Evolutionary conservation across 768 basidiomycete species (phyloP), one percentile per base, ranked within the genome.

Genomic region (Tylopilus balloui): DNA sequence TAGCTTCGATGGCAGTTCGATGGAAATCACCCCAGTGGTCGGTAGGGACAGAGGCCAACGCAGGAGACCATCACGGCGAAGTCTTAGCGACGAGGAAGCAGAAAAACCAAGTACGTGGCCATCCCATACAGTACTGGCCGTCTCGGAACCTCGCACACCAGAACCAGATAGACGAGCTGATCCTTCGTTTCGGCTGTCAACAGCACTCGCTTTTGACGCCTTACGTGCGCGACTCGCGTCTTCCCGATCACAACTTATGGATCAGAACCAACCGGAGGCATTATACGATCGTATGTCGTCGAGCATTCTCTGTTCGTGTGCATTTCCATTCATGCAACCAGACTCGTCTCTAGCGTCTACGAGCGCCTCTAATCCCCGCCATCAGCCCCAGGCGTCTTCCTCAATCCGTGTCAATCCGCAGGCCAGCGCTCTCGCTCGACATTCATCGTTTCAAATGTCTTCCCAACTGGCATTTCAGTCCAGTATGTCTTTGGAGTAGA

Each of bases 1-100:
- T 56, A 86, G 81, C 60, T 72, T 83, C 41, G 80, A 80, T 57
- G 60, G 65, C 7, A 83, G 82, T 57, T 81, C 83, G 46, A 76
- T 79, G 34, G 83, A 85, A 46, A 70, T 71, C 13, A 80, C 72
- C 40, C 79, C 83, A 1, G 61, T 71, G 2, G 63, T 74, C 34
- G 59, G 68, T 35, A 68, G 71, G 58, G 73, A 75, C 48, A 66
- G 72, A 50, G 63, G 66, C 20, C 70, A 65, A 47, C 70, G 67
- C 51, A 81, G 35, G 12, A 36, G 75, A 63, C 74, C 72, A 10
- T 78, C 81, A 51, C 73, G 79, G 31, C 74, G 70, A 55, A 86
- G 81, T 59, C 51, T 81, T 55, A 86, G 83, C 57, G 86, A 87
- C 55, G 84, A 87, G 58, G 86, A 86, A 58, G 63, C 69, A 3